phyloP scores from a whole-genome alignment of 176 grass and related monocot genomes.

The Bromus sterilis region DNA sequence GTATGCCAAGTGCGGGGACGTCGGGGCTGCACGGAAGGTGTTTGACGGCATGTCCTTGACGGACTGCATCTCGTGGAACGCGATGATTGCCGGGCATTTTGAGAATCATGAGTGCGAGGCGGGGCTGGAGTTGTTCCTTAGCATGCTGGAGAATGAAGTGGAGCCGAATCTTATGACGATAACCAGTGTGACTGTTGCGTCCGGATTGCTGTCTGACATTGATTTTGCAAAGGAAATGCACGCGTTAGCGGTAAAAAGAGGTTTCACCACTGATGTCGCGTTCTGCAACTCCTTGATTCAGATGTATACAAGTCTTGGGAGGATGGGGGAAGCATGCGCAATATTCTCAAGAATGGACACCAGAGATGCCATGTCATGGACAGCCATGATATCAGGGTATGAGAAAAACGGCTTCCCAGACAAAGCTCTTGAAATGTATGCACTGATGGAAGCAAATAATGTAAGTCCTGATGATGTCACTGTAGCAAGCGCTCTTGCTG shows the following conservation, averaged over 20 bases:
- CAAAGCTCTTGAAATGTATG: conserved; percentile 78
- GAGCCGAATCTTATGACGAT: conserved; percentile 69
- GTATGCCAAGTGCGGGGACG: conserved; percentile 77
- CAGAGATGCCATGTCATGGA: conserved; percentile 79
- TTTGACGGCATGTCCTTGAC: conserved; percentile 60
- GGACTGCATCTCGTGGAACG: conserved; percentile 85
- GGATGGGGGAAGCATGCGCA: conserved; percentile 47
- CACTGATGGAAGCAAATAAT: conserved; percentile 63
- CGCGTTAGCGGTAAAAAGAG: conserved; percentile 62
- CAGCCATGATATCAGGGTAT: conserved; percentile 92
- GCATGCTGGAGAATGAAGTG: conserved; percentile 59
- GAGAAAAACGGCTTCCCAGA: conserved; percentile 67
- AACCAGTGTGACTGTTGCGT: conserved; percentile 73
- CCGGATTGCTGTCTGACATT: conserved; percentile 24
- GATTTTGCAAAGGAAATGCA: conserved; percentile 73
- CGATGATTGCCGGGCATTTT: conserved; percentile 80
- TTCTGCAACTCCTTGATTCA: conserved; percentile 76
- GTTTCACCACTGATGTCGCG: conserved; percentile 54
- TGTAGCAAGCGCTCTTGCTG: conserved; percentile 64
- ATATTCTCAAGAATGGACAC: conserved; percentile 63
- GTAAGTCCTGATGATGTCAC: conserved; percentile 62
- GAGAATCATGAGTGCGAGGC: conserved; percentile 48
- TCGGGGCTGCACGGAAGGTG: conserved; percentile 45
- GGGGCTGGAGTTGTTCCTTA: conserved; percentile 62
- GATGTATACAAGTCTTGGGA: conserved; percentile 63